Base-by-base conservation (phyloP, 495 filamentous ascomycete species). In the Coniosporium apollinis region DNA sequence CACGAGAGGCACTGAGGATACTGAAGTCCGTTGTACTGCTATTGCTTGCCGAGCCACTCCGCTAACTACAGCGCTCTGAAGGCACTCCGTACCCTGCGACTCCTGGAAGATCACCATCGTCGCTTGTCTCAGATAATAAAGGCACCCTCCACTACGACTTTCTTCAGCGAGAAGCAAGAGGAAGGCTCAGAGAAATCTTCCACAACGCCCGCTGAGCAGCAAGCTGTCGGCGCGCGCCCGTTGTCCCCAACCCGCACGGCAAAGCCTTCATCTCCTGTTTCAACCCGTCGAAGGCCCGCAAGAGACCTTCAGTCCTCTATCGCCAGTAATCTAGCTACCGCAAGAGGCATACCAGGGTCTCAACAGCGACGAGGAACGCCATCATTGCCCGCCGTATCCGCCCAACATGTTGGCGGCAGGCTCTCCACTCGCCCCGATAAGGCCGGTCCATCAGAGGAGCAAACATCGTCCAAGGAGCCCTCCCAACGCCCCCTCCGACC, bases 271-370 rank as follows among this genome's bases (percentile, higher is more conserved):
- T 66, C 65, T 38, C 62, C 50, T 19, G 46, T 50, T 19, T 61
- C 51, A 51, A 61, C 52, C 50, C 63, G 44, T 49, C 76, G 57
- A 45, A 59, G 63, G 45, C 69, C 50, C 34, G 66, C 47, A 44
- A 72, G 76, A 29, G 82, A 83, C 35, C 56, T 76, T 21, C 69
- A 74, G 4, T 86, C 86, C 0, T 91, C 85, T 3, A 91, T 94
- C 37, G 87, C 83, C 22, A 94, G 74, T 50, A 91, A 94, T 45
- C 61, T 94, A 5, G 86, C 86, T 0, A 84, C 82, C 2, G 86
- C 84, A 4, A 65, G 86, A 40, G 86, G 86, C 14, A 94, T 93
- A 41, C 79, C 79, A 2, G 64, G 76, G 13, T 72, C 74, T 33
- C 69, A 69, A 33, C 64, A 69, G 17, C 71, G 76, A 10, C 60